Conservation (phyloP, 208 protist species). For the Acanthamoeba lenticulata region DNA sequence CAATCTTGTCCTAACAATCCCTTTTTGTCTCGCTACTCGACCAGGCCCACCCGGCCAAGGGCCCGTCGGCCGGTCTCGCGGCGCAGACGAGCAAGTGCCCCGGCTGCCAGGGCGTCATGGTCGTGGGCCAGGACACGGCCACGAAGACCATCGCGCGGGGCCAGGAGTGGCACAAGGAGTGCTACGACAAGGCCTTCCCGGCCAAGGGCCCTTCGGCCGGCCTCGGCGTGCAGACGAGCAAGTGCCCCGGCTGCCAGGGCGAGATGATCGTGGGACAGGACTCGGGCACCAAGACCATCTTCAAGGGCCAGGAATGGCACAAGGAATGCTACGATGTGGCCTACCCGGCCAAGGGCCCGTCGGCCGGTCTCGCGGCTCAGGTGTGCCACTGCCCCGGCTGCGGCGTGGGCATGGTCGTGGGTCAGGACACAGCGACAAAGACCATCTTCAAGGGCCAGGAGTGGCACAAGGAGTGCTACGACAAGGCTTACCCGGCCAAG, state of each 20-base stretch:
- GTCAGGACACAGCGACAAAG: background rate
- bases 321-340: conserved; percentile 14
- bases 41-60: conserved; percentile 1
- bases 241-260: conserved; percentile 1
- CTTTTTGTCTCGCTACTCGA: background rate
- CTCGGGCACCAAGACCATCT: conserved; percentile 26
- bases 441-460: conserved; percentile 2
- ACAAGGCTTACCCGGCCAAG: background rate
- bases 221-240: background rate
- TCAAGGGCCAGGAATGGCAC: conserved; percentile 49
- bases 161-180: conserved; percentile 60
- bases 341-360: background rate
- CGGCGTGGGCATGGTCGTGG: background rate
- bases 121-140: conserved; percentile 43
- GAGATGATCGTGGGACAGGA: conserved; percentile 40
- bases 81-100: conserved; percentile 1
- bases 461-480: conserved; percentile 49
- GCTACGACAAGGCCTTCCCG: conserved; percentile 41
- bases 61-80: background rate
- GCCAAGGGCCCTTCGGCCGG: background rate
- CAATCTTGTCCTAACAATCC: background rate
- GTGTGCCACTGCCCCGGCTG: conserved; percentile 2
- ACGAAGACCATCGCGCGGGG: conserved; percentile 43
- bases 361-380: background rate
- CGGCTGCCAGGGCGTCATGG: conserved; percentile 4